Evolutionary conservation across 2,329 filamentous ascomycete species (phyloP), one percentile per base, ranked within the genome.

Genomic region (Rhinocladiella similis): DNA sequence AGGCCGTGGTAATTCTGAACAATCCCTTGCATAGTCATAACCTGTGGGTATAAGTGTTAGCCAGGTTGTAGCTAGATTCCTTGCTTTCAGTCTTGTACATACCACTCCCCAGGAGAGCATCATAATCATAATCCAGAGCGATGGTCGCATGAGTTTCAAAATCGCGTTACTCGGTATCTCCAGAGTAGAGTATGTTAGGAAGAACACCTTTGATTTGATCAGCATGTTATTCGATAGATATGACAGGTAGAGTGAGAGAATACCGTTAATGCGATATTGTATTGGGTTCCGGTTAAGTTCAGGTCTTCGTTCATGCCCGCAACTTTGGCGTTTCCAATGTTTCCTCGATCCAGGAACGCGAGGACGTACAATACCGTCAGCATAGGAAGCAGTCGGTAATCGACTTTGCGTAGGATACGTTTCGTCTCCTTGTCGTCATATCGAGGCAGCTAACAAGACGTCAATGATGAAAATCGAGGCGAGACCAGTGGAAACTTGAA

Each of bases 131-230:
- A 73, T 51, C 66, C 63, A 64, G 50, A 77, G 60, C 1, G 75
- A 56, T 7, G 62, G 60, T 14, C 52, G 39, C 27, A 57, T 47
- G 3, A 57, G 42, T 65, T 86, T 87, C 48, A 88, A 72, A 6
- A 87, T 74, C 0, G 88, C 72, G 63, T 88, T 88, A 61, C 81
- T 83, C 1, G 85, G 85, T 7, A 88, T 70, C 65, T 88, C 84
- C 67, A 82, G 83, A 7, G 50, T 33, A 3, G 16, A 45, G 49
- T 53, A 48, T 1, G 89, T 88, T 1, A 92, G 81, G 72, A 91
- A 93, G 76, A 92, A 92, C 67, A 65, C 43, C 45, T 43, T 6
- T 16, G 12, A 41, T 25, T 7, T 25, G 22, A 7, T 25, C 22
- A 25, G 22, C 22, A 25, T 25, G 4, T 25, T 25, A 7, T 25